Conservation (phyloP, 1,139 yeast species). For the Pneumocystis wakefieldiae region DNA sequence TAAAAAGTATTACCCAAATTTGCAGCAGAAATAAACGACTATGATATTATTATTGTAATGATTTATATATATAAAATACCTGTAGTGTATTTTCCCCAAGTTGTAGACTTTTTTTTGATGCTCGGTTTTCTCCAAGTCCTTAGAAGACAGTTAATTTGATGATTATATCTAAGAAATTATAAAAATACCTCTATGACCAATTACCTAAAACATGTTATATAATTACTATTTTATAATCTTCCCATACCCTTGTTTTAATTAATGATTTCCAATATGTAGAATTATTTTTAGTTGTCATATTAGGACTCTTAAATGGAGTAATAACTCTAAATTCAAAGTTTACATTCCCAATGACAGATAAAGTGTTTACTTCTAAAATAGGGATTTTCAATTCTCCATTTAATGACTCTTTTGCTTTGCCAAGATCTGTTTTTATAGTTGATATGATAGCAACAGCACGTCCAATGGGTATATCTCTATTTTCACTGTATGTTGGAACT, state of each 20-base stretch:
- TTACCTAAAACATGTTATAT: slow-evolving; percentile 65
- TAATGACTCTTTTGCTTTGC: slow-evolving; percentile 53
- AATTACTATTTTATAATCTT: background rate
- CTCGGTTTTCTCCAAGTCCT: slow-evolving; percentile 58
- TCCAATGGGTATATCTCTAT: slow-evolving; percentile 46
- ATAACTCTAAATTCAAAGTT: slow-evolving; percentile 63
- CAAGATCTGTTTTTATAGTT: slow-evolving; percentile 52
- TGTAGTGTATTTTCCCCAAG: slow-evolving; percentile 93
- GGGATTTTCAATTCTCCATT: slow-evolving; percentile 61
- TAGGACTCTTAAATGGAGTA: slow-evolving; percentile 58
- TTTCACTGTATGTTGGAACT: slow-evolving; percentile 73
- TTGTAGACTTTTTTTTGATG: slow-evolving; percentile 60
- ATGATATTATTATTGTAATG: background rate
- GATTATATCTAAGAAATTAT: background rate
- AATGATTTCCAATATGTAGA: slow-evolving; percentile 83
- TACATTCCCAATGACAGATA: slow-evolving; percentile 64
- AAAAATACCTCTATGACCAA: slow-evolving; percentile 76
- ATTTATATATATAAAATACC: slow-evolving; percentile 4
- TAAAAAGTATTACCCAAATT: slow-evolving; percentile 31
- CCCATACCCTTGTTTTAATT: background rate
- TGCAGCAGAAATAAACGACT: slow-evolving; percentile 86
- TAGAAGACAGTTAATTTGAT: background rate
- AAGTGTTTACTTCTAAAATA: slow-evolving; percentile 51
- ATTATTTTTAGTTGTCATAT: slow-evolving; percentile 51
- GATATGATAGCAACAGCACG: slow-evolving; percentile 70